These are phyloP conservation scores for Cicer pinnatifidum DNA, from an alignment of 306 rosid species.

Conservation along the genomic window DNA sequence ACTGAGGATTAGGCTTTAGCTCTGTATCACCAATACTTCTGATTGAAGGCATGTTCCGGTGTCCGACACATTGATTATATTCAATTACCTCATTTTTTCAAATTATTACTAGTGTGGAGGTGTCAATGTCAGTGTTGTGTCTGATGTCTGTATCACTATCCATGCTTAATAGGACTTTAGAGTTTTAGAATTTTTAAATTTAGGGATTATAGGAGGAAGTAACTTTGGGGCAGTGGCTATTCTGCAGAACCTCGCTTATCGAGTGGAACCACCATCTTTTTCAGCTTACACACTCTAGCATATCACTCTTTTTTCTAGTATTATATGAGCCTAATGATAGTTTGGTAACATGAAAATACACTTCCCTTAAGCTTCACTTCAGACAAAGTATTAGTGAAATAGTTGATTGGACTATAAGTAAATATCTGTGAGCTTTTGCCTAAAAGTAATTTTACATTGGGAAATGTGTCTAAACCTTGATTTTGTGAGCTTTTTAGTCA, in stretches of 20 bases:
- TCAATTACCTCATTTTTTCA: too few relatives aligned
- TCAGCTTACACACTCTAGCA: background rate
- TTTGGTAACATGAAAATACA: slow-evolving; percentile 29
- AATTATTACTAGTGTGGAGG: too few relatives aligned
- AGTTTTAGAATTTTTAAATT: background rate
- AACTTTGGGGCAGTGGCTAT: background rate
- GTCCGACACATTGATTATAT: too few relatives aligned
- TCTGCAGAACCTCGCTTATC: background rate
- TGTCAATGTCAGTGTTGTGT: too few relatives aligned
- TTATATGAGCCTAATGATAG: slow-evolving; percentile 11
- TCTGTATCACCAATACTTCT: too few relatives aligned
- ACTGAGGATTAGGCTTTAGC: background rate
- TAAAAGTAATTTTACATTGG: background rate
- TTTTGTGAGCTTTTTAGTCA: background rate
- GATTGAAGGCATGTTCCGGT: too few relatives aligned
- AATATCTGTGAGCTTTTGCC: background rate
- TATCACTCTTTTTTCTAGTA: background rate
- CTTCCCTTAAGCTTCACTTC: slow-evolving; percentile 17
- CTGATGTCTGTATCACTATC: too few relatives aligned
- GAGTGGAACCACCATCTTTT: background rate
- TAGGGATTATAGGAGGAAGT: background rate
- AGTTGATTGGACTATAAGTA: slow-evolving; percentile 26
- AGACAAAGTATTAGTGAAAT: slow-evolving; percentile 7
- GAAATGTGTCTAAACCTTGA: background rate
- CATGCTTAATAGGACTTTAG: too few relatives aligned